Evolutionary conservation across 805 yeast species (phyloP).

Genomic region (Candida maesae): DNA sequence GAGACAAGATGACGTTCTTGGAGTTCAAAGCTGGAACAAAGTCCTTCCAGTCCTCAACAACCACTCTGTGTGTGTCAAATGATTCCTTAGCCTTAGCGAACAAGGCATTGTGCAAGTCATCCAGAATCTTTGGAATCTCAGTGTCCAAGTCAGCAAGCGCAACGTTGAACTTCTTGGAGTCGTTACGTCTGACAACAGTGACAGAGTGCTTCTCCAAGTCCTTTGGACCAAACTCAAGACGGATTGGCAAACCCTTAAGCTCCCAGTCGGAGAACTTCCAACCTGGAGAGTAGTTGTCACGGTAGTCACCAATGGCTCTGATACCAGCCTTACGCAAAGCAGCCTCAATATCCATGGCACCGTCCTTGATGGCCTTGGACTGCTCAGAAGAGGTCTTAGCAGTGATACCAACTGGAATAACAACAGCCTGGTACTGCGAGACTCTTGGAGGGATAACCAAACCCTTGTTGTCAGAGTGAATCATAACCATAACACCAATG

Average conservation of each 20-base stretch:
- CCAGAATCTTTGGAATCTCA: conserved; percentile 71
- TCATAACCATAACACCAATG: conserved; percentile 99
- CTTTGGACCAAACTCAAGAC: conserved; percentile 95
- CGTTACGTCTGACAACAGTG: conserved; percentile 91
- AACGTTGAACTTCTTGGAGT: conserved; percentile 68
- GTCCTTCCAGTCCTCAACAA: conserved; percentile 82
- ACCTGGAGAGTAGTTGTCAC: conserved; percentile 95
- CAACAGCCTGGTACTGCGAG: conserved; percentile 86
- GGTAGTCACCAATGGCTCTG: conserved; percentile 80
- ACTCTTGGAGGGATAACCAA: conserved; percentile 97
- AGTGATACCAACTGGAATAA: conserved; percentile 94
- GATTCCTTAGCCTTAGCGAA: conserved; percentile 75
- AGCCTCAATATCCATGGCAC: conserved; percentile 67
- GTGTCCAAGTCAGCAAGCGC: conserved; percentile 60
- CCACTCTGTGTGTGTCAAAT: conserved; percentile 79
- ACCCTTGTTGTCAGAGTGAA: conserved; percentile 98
- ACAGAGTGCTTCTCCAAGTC: conserved; percentile 80
- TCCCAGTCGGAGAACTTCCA: conserved; percentile 99
- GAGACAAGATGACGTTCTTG: conserved; percentile 86
- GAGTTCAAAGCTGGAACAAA: conserved; percentile 89
- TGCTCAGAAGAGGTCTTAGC: conserved; percentile 77
- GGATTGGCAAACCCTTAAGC: conserved; percentile 90
- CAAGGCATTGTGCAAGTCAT: conserved; percentile 73
- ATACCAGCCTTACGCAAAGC: conserved; percentile 58
- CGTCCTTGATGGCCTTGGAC: conserved; percentile 62